A percentile compares a stretch with the other conserved stretches of the same genome.
These are phyloP conservation scores for Glarea lozoyensis DNA, from an alignment of 495 filamentous ascomycete species.

Conservation along the genomic window DNA sequence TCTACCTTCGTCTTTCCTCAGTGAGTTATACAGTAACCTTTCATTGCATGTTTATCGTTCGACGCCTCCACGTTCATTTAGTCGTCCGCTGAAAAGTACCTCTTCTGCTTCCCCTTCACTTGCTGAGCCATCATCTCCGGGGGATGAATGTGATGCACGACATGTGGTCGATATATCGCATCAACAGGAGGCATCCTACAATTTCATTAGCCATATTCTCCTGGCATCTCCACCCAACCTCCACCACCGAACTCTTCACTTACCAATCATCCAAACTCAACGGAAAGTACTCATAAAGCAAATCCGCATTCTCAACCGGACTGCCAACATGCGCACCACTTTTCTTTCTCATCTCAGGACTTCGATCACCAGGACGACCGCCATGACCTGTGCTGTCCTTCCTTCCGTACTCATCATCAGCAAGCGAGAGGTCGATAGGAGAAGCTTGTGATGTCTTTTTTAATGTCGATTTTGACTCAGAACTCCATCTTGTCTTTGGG, in stretches of 20 bases:
- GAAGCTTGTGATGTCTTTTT: constrained; percentile 25
- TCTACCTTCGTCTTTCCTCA: too few species aligned
- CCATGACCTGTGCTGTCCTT: constrained; percentile 2
- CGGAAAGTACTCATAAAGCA: constrained; percentile 88
- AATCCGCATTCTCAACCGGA: constrained; percentile 67
- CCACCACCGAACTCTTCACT: too few species aligned
- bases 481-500: constrained; percentile 18
- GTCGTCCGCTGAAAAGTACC: constrained; percentile 68
- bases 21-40: too few species aligned
- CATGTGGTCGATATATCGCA: constrained; percentile 85
- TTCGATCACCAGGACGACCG: constrained; percentile 11
- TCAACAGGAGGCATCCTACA: constrained; percentile 69
- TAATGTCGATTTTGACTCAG: constrained; percentile 3
- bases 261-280: constrained; percentile 79
- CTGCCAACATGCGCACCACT: constrained; percentile 18
- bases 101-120: constrained; percentile 61
- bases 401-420: constrained; percentile 57
- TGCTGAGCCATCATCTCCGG: constrained; percentile 65
- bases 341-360: constrained; percentile 19
- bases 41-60: too few species aligned
- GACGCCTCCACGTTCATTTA: too few species aligned
- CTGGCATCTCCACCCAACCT: too few species aligned
- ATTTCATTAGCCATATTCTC: constrained; percentile 9
- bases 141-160: constrained; percentile 78
- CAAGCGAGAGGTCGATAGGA: constrained; percentile 66